These are phyloP conservation scores for Candida pseudoviswanathii DNA, from an alignment of 1,139 yeast species.

Conservation along the genomic window DNA sequence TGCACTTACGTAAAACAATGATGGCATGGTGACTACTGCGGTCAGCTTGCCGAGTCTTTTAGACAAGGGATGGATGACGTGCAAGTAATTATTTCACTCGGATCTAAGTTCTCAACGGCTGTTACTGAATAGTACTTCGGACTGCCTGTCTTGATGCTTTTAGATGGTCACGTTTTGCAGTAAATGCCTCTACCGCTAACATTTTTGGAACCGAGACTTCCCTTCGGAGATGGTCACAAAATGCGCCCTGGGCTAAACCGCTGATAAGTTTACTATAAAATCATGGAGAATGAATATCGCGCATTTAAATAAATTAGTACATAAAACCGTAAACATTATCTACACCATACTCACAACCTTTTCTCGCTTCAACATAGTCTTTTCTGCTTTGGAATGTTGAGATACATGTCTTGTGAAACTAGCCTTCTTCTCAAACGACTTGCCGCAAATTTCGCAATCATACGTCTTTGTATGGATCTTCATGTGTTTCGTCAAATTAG, in stretches of 20 bases:
- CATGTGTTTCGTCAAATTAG: slow-evolving; percentile 87
- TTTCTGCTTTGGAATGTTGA: slow-evolving; percentile 18
- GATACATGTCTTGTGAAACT: slow-evolving; percentile 44
- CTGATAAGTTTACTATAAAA: too few relatives aligned
- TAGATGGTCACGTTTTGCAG: background rate
- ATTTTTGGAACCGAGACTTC: background rate
- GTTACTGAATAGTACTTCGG: too few relatives aligned
- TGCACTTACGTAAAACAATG: too few relatives aligned
- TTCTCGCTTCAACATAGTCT: background rate
- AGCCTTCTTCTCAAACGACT: slow-evolving; percentile 49
- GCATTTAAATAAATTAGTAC: too few relatives aligned
- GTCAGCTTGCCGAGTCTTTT: background rate
- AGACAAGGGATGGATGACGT: background rate
- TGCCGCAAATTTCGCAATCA: slow-evolving; percentile 54
- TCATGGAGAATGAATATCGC: too few relatives aligned
- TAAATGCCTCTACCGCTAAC: background rate
- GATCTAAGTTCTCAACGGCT: too few relatives aligned
- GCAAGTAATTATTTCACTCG: background rate
- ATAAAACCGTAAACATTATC: too few relatives aligned
- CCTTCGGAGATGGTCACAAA: background rate
- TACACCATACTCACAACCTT: background rate
- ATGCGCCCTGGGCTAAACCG: too few relatives aligned
- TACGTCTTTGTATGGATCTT: slow-evolving; percentile 58
- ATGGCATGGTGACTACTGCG: background rate
- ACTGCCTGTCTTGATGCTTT: too few relatives aligned